A percentile compares a stretch with the other conserved stretches of the same genome.
Conservation (phyloP, 2,329 filamentous ascomycete genomes). For the Claviceps spartinae region DNA sequence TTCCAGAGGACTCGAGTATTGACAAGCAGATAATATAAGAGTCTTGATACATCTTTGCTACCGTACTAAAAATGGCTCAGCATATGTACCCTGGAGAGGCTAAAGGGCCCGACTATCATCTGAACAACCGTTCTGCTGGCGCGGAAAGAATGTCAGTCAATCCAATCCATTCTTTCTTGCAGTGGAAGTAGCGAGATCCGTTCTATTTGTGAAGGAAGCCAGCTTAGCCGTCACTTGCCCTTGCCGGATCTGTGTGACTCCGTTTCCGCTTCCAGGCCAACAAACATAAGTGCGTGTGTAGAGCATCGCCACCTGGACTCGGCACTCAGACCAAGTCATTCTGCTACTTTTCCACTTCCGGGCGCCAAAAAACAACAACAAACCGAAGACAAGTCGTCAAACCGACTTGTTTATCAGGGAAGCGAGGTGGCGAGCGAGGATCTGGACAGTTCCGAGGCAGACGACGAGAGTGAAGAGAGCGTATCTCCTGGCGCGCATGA, state of each 20-base stretch:
- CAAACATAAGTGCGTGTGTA: too few species aligned
- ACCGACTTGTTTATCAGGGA: neutral
- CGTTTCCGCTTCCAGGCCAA: neutral
- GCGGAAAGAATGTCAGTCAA: neutral
- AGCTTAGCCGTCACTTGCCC: neutral
- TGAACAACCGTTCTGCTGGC: neutral
- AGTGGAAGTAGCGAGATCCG: neutral
- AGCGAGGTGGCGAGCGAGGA: neutral
- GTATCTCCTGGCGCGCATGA: neutral
- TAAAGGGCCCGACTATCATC: too few species aligned
- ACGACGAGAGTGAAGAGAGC: too few species aligned
- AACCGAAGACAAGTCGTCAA: neutral
- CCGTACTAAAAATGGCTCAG: neutral
- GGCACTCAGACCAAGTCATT: too few species aligned
- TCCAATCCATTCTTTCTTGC: neutral
- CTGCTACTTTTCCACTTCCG: too few species aligned
- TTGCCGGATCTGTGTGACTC: neutral
- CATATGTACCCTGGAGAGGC: neutral
- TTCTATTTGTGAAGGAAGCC: neutral
- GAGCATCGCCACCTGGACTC: too few species aligned
- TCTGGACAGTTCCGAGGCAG: too few species aligned
- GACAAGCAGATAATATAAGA: neutral
- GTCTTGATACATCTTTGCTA: neutral
- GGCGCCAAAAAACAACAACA: neutral
- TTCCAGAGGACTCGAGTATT: neutral